Evolutionary conservation across 108 stramenopile species (phyloP).

Genomic region (Cyclotella sp.): DNA sequence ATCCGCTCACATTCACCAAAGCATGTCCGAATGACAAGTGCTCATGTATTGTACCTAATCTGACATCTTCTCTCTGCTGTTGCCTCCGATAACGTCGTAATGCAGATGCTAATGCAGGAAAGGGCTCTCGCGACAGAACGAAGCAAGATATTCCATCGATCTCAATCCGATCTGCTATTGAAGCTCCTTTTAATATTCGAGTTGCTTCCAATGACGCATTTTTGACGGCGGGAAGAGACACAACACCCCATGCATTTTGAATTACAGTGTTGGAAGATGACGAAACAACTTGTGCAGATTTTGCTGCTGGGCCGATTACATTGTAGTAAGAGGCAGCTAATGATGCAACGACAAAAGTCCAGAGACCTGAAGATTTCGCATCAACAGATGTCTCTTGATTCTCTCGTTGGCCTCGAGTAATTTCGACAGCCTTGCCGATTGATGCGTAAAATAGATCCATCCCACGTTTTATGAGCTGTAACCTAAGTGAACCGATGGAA

Average conservation of each 20-base stretch:
- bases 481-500: slow-evolving; percentile 76
- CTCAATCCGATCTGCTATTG: slow-evolving; percentile 76
- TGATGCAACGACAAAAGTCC: slow-evolving; percentile 65
- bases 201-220: slow-evolving; percentile 76
- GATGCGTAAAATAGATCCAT: slow-evolving; percentile 87
- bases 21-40: slow-evolving; percentile 23
- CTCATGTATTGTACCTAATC: slow-evolving; percentile 69
- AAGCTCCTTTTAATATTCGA: slow-evolving; percentile 76
- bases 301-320: slow-evolving; percentile 63
- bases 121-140: slow-evolving; percentile 68
- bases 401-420: slow-evolving; percentile 50
- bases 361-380: slow-evolving; percentile 41
- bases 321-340: slow-evolving; percentile 84
- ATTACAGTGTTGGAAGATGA: slow-evolving; percentile 64
- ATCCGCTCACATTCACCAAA: slow-evolving; percentile 44
- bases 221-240: slow-evolving; percentile 76
- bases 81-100: slow-evolving; percentile 43
- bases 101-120: slow-evolving; percentile 53
- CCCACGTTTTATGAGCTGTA: slow-evolving; percentile 74
- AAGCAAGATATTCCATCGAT: slow-evolving; percentile 82
- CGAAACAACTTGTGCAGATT: slow-evolving; percentile 58
- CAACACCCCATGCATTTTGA: slow-evolving; percentile 85
- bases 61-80: slow-evolving; percentile 38
- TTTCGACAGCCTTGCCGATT: slow-evolving; percentile 74
- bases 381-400: slow-evolving; percentile 19